These are phyloP conservation scores for Mucor sp. DNA, from an alignment of 371 early-diverging fungal species.

Conservation along the genomic window DNA sequence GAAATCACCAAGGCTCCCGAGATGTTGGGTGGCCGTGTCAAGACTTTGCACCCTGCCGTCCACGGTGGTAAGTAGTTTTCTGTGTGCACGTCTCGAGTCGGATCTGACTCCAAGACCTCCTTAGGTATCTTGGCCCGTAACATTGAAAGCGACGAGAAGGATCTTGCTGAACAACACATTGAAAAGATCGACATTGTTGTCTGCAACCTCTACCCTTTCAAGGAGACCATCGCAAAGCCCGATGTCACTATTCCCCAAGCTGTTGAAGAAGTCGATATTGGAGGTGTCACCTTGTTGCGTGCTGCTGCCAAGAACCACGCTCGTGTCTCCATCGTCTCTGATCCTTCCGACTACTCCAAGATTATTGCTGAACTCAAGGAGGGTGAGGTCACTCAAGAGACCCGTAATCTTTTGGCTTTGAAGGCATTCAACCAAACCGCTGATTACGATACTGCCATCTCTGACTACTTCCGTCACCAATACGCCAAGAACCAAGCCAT, in stretches of 20 bases:
- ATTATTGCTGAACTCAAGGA: constrained; percentile 75
- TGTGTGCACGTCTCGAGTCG: background rate
- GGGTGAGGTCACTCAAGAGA: constrained; percentile 50
- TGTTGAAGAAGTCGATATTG: constrained; percentile 98
- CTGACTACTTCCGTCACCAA: constrained; percentile 92
- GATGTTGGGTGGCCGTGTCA: constrained; percentile 98
- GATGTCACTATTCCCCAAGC: constrained; percentile 92
- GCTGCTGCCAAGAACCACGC: constrained; percentile 99
- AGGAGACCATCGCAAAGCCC: constrained; percentile 87
- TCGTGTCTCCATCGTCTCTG: constrained; percentile 90
- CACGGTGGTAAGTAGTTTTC: constrained; percentile 77
- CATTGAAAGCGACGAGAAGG: constrained; percentile 83
- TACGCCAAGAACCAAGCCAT: constrained; percentile 73
- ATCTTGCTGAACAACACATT: constrained; percentile 87
- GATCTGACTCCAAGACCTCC: background rate
- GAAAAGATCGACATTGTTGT: constrained; percentile 93
- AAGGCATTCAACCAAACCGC: constrained; percentile 95
- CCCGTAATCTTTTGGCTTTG: constrained; percentile 68
- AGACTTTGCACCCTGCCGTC: constrained; percentile 98
- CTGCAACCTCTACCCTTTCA: constrained; percentile 98
- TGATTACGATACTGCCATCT: constrained; percentile 94
- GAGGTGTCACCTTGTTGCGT: constrained; percentile 96
- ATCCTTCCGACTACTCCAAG: constrained; percentile 87
- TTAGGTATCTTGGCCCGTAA: constrained; percentile 90
- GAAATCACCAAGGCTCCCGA: constrained; percentile 97